Percentiles rank a stretch among this genome's conserved stretches.
Evolutionary conservation across 2,329 filamentous ascomycete species (phyloP).

Genomic region (Drechslerella dactyloides): DNA sequence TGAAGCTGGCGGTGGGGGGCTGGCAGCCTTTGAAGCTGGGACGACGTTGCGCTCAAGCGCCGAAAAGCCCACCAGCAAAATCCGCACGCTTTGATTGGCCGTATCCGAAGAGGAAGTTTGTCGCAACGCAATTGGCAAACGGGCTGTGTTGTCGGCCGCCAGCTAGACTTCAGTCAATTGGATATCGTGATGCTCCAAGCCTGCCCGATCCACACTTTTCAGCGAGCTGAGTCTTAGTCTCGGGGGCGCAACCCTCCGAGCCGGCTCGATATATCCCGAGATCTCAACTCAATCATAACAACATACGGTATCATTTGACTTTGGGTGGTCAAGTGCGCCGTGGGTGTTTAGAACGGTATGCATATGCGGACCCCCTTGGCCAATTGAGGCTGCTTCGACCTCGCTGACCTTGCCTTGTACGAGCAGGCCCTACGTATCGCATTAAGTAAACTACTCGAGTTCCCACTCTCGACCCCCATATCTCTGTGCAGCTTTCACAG

Average conservation of each 20-base stretch:
- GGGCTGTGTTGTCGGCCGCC: not conserved
- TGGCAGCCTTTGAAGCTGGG: slow-evolving; percentile 17
- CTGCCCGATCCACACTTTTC: too few relatives aligned
- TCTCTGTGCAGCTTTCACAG: not conserved
- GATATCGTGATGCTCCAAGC: too few relatives aligned
- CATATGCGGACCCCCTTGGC: not conserved
- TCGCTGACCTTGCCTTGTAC: slow-evolving; percentile 4
- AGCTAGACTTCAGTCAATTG: not conserved
- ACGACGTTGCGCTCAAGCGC: slow-evolving; percentile 14
- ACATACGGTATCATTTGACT: too few relatives aligned
- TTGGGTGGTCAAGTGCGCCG: not conserved
- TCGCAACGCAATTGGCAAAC: slow-evolving; percentile 29
- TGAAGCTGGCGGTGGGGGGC: slow-evolving; percentile 14
- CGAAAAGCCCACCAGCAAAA: slow-evolving; percentile 19
- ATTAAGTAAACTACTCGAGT: not conserved
- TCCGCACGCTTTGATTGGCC: slow-evolving; percentile 37
- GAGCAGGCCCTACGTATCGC: not conserved
- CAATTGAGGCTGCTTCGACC: not conserved
- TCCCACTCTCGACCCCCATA: not conserved
- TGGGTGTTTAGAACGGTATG: not conserved
- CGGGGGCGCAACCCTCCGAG: too few relatives aligned
- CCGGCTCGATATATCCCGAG: too few relatives aligned
- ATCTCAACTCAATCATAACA: too few relatives aligned
- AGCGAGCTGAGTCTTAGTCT: too few relatives aligned
- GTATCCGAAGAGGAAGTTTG: slow-evolving; percentile 9